These are phyloP conservation scores for Blastobotrys petasosporus DNA, from an alignment of 1,139 yeast genomes.

Conservation along the genomic window DNA sequence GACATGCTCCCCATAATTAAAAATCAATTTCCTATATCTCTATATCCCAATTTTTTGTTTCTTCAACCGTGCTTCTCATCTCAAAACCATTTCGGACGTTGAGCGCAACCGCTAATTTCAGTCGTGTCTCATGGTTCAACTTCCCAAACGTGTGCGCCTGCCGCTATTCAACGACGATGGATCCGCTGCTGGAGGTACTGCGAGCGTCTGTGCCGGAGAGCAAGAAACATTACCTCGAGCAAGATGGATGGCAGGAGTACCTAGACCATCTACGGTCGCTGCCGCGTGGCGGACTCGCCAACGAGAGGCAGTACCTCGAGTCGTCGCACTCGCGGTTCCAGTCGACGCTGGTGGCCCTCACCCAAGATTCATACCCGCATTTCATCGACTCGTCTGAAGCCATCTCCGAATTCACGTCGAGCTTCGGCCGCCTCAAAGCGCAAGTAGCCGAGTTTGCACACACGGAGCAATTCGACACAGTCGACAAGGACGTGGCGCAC, in stretches of 20 bases:
- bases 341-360: constrained; percentile 21
- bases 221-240: constrained; percentile 4
- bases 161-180: constrained; percentile 15
- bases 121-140: no score
- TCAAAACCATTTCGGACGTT: no score
- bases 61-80: no score
- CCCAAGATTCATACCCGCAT: constrained; percentile 24
- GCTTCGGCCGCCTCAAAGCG: constrained; percentile 18
- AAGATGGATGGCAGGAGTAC: constrained; percentile 14
- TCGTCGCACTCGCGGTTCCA: constrained; percentile 19
- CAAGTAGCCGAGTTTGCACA: constrained; percentile 1
- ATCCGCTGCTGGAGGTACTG: constrained; percentile 26
- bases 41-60: no score
- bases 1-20: no score
- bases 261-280: constrained; percentile 22
- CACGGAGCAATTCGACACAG: background rate
- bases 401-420: constrained; percentile 14
- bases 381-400: constrained; percentile 20
- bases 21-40: no score
- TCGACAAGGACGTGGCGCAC: constrained; percentile 1
- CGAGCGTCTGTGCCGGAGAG: constrained; percentile 20
- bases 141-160: no score
- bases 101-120: no score
- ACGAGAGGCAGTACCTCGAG: constrained; percentile 20
- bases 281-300: constrained; percentile 19